Evolutionary conservation across 2,329 filamentous ascomycete genomes (phyloP), one percentile per base, ranked within the genome.

Genomic region (Cladosporium sp.): DNA sequence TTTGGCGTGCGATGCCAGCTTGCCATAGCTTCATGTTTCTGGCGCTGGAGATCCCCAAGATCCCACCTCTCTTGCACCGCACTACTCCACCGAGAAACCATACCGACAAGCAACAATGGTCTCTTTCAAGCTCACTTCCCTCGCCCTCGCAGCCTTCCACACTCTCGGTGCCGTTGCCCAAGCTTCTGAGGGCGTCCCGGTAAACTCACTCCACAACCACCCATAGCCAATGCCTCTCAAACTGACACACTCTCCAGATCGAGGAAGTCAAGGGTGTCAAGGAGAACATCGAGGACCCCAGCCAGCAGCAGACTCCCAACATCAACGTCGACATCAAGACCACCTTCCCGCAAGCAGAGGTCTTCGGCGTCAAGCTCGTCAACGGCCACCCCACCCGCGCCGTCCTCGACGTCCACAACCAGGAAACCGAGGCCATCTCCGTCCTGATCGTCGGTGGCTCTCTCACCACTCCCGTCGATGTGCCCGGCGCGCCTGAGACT

Each of bases 351-450:
- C 80, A 86, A 70, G 83, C 86, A 66, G 92, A 96, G 83, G 89
- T 96, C 80, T 95, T 97, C 73, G 95, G 94, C 74, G 88, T 98
- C 73, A 97, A 96, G 87, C 88, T 98, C 72, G 87, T 98, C 84
- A 99, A 99, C 78, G 92, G 93, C 75, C 89, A 90, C 71, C 88
- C 92, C 51, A 97, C 93, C 70, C 88, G 91, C 79, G 90, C 93
- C 41, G 81, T 96, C 64, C 82, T 99, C 73, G 88, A 92, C 74
- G 85, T 99, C 78, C 87, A 85, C 78, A 99, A 99, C 84, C 84
- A 92, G 68, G 95, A 99, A 81, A 84, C 87, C 14, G 84, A 84
- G 62, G 86, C 93, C 28, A 86, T 99, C 75, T 86, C 85, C 68
- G 84, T 99, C 67, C 85, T 88, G 76, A 86, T 96, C 73, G 81